These are phyloP conservation scores for Fusarium humuli DNA, from an alignment of 2,329 filamentous ascomycete genomes.

Conservation along the genomic window DNA sequence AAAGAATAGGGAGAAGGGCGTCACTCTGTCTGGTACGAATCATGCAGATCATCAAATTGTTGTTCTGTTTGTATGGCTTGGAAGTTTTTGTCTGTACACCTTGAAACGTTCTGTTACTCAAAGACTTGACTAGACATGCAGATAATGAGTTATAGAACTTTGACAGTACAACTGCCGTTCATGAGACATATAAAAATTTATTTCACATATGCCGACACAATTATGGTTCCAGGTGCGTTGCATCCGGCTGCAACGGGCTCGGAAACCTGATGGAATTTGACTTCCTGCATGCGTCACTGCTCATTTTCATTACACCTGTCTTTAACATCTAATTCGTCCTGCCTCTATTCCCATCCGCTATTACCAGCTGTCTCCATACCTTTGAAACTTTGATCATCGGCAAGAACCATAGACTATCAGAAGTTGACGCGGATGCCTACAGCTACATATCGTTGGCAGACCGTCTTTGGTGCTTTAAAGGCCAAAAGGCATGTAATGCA, in stretches of 20 bases:
- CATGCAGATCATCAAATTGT: too few relatives aligned
- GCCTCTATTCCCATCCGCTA: accelerated
- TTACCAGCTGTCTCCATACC: background rate
- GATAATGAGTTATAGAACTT: background rate
- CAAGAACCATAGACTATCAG: background rate
- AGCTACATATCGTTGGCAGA: background rate
- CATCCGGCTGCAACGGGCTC: background rate
- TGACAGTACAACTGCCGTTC: background rate
- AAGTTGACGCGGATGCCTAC: background rate
- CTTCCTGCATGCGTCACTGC: too few relatives aligned
- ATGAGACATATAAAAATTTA: too few relatives aligned
- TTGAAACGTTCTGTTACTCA: too few relatives aligned
- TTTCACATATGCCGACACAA: background rate
- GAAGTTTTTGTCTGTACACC: too few relatives aligned
- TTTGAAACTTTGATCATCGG: background rate
- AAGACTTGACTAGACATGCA: background rate
- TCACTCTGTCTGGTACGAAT: background rate
- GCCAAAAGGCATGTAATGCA: too few relatives aligned
- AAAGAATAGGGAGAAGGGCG: too few relatives aligned
- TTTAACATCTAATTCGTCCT: background rate
- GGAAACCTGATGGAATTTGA: background rate
- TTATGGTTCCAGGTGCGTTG: background rate
- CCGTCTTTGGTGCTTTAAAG: too few relatives aligned
- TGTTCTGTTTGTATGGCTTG: too few relatives aligned
- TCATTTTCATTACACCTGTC: background rate